These are phyloP conservation scores for Rhodosporidiobolus odoratus DNA, from an alignment of 768 basidiomycete species.

Conservation along the genomic window DNA sequence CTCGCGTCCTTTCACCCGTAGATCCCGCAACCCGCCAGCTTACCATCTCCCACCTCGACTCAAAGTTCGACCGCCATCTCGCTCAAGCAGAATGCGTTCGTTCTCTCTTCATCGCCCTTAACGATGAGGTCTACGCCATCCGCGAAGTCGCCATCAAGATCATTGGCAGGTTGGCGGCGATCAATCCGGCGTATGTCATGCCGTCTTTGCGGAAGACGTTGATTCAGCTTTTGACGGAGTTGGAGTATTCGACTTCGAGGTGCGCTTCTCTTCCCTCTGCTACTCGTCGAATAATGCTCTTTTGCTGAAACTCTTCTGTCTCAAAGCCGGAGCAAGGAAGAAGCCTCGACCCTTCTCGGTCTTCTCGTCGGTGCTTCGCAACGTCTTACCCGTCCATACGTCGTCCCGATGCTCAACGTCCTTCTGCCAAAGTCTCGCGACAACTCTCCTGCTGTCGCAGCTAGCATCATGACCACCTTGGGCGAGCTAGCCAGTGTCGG, in stretches of 20 bases:
- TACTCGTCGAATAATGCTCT: background rate
- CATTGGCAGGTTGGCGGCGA: constrained; percentile 86
- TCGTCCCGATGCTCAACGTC: constrained; percentile 86
- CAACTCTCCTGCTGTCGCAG: constrained; percentile 75
- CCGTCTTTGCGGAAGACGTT: constrained; percentile 89
- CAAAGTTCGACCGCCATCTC: constrained; percentile 91
- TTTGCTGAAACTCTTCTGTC: constrained; percentile 1
- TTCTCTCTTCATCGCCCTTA: constrained; percentile 90
- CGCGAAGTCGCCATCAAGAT: constrained; percentile 81
- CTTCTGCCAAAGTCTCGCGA: constrained; percentile 85
- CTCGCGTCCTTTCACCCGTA: constrained; percentile 42
- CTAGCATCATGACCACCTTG: constrained; percentile 86
- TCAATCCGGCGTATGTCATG: constrained; percentile 99
- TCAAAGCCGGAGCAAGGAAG: constrained; percentile 60
- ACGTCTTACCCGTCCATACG: constrained; percentile 90
- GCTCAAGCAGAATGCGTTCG: constrained; percentile 98
- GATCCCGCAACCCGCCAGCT: constrained; percentile 77
- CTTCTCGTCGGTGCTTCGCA: constrained; percentile 85
- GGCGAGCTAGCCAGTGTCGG: constrained; percentile 90
- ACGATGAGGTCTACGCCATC: constrained; percentile 93
- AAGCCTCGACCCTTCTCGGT: constrained; percentile 83
- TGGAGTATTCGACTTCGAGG: constrained; percentile 88
- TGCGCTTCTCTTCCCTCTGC: background rate
- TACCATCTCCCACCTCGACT: constrained; percentile 78
- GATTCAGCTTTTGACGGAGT: constrained; percentile 90